Conservation (phyloP, 129 eudicot species). For the Saussurea involucrata region DNA sequence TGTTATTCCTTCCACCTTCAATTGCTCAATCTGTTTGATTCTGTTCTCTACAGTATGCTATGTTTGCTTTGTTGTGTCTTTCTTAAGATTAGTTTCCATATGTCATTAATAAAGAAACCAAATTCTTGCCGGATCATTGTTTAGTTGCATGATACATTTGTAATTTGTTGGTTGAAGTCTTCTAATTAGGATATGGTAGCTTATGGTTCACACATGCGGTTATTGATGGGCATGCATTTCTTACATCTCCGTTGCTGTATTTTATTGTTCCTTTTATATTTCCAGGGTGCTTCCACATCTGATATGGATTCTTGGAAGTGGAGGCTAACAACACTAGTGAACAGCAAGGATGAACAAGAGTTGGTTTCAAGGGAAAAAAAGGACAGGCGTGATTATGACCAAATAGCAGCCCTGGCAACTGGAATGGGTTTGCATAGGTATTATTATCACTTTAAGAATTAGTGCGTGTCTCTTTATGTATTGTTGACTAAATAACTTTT, state of each 20-base stretch:
- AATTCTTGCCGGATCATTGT: neutral
- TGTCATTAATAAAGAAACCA: neutral
- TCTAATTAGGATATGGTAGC: neutral
- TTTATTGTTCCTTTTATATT: neutral
- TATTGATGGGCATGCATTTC: conserved; percentile 9
- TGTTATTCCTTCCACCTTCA: neutral
- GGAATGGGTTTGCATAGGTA: conserved; percentile 84
- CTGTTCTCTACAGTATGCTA: neutral
- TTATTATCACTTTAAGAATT: neutral
- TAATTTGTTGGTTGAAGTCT: neutral
- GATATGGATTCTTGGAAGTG: conserved; percentile 58
- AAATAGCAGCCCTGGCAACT: conserved; percentile 68
- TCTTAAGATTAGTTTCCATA: neutral
- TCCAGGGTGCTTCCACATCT: conserved; percentile 44
- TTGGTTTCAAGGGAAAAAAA: conserved; percentile 77
- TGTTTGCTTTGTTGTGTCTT: neutral
- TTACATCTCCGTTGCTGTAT: neutral
- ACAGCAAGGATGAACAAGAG: conserved; percentile 57
- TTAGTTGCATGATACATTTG: neutral
- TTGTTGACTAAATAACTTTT: conserved; percentile 4
- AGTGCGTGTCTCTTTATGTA: neutral
- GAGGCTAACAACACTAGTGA: conserved; percentile 43
- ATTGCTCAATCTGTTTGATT: neutral
- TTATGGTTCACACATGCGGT: conserved; percentile 3
- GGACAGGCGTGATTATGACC: conserved; percentile 73